Conservation (phyloP, 305 asterid genomes). For the Caryopteris hybrid region DNA sequence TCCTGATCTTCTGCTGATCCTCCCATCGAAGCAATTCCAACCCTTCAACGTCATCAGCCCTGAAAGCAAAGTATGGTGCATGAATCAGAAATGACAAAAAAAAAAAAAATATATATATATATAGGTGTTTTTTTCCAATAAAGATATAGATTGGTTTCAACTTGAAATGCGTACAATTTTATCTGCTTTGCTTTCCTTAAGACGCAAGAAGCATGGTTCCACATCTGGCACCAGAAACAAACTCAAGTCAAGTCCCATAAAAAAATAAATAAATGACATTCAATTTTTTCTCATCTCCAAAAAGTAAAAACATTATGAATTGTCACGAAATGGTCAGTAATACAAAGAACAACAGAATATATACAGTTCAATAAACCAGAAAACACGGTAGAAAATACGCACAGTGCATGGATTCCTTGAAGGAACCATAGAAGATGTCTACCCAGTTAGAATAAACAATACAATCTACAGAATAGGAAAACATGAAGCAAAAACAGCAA, state of each 20-base stretch:
- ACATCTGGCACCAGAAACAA: constrained; percentile 60
- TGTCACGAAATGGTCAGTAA: neutral
- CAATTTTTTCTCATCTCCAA: neutral
- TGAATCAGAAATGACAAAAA: neutral
- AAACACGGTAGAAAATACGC: neutral
- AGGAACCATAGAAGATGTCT: neutral
- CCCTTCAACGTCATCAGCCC: constrained; percentile 89
- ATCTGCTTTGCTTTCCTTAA: constrained; percentile 73
- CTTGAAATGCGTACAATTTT: constrained; percentile 43
- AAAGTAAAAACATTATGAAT: neutral
- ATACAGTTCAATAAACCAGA: neutral
- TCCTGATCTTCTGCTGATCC: constrained; percentile 82
- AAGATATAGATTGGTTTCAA: neutral
- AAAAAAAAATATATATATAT: neutral
- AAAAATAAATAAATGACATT: neutral
- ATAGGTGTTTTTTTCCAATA: neutral
- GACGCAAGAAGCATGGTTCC: constrained; percentile 92
- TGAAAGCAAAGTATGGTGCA: constrained; percentile 24
- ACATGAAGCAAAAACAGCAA: neutral
- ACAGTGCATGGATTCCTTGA: constrained; percentile 6
- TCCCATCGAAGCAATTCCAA: constrained; percentile 92
- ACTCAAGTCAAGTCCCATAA: constrained; percentile 21
- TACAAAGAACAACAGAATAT: neutral
- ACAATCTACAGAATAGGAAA: neutral
- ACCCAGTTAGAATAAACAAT: neutral